These are phyloP conservation scores for slime mould (Dictyostelium discoideum) DNA, from an alignment of 78 protist genomes.

Conservation along the genomic window DNA sequence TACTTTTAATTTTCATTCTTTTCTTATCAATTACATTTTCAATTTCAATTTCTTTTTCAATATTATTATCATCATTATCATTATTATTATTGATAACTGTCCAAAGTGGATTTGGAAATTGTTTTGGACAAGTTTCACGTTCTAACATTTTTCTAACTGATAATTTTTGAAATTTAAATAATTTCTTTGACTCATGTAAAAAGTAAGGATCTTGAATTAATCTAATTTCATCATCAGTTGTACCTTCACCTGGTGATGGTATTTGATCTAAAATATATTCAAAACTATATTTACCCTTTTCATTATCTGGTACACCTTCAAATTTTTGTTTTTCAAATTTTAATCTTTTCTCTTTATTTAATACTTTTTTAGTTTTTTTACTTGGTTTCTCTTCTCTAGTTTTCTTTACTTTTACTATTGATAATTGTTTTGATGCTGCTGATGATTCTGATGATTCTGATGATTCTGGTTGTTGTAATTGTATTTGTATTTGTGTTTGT, in stretches of 20 bases:
- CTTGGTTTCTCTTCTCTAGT: neutral
- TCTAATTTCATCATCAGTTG: neutral
- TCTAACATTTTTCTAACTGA: constrained; percentile 18
- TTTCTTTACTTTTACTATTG: neutral
- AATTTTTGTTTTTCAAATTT: neutral
- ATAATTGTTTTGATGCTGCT: neutral
- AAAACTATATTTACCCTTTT: constrained; percentile 13
- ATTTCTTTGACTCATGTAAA: neutral
- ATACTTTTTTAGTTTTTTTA: neutral
- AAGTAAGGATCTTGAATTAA: neutral
- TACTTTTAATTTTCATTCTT: neutral
- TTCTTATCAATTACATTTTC: neutral
- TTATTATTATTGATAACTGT: neutral
- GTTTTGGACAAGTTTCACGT: neutral
- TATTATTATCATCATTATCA: neutral
- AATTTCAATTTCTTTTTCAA: neutral
- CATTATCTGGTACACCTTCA: neutral
- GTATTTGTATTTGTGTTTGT: neutral
- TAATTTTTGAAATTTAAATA: constrained; percentile 8
- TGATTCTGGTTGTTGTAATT: neutral
- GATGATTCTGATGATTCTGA: neutral
- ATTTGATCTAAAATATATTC: constrained; percentile 20
- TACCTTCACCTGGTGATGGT: neutral
- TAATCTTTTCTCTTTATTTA: neutral
- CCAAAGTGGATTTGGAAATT: neutral